Evolutionary conservation across 352 stramenopile species (phyloP).

Genomic region (Lagenidium sp.): DNA sequence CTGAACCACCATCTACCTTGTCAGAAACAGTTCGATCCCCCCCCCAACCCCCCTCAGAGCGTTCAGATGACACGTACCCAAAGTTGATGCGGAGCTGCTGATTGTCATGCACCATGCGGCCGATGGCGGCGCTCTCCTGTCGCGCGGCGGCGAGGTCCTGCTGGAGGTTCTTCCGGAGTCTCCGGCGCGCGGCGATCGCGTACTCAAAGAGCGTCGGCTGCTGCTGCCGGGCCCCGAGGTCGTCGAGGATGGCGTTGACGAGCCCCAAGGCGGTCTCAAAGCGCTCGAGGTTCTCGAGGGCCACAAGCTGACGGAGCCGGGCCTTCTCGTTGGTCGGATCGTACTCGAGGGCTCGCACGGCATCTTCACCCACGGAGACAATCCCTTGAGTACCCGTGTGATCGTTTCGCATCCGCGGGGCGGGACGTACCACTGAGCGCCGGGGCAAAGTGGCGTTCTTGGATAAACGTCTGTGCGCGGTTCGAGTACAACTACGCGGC

Average conservation of each 20-base stretch:
- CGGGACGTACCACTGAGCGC: conserved; percentile 33
- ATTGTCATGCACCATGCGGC: conserved; percentile 70
- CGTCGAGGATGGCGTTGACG: conserved; percentile 36
- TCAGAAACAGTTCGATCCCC: conserved; percentile 1
- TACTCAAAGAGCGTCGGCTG: conserved; percentile 40
- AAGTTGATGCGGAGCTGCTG: conserved; percentile 79
- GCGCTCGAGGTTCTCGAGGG: conserved; percentile 69
- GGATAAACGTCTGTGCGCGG: conserved; percentile 54
- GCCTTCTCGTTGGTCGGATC: conserved; percentile 63
- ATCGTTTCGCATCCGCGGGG: background rate
- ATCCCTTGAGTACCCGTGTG: background rate
- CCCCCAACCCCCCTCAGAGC: background rate
- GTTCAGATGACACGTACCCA: conserved; percentile 21
- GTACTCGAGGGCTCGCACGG: conserved; percentile 35
- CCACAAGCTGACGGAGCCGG: conserved; percentile 40
- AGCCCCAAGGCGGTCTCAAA: conserved; percentile 51
- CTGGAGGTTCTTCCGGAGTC: conserved; percentile 44
- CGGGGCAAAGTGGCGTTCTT: conserved; percentile 60
- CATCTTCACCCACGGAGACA: conserved; percentile 19
- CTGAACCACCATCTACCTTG: conserved; percentile 3
- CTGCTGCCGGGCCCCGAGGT: background rate
- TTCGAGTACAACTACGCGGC: conserved; percentile 49
- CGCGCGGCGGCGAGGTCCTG: conserved; percentile 41
- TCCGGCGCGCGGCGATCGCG: conserved; percentile 29
- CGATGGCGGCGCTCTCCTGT: conserved; percentile 41